A percentile compares a stretch with the other conserved stretches of the same genome.
Evolutionary conservation across 768 basidiomycete species (phyloP).

Genomic region (Tylopilus rubrobrunneus): DNA sequence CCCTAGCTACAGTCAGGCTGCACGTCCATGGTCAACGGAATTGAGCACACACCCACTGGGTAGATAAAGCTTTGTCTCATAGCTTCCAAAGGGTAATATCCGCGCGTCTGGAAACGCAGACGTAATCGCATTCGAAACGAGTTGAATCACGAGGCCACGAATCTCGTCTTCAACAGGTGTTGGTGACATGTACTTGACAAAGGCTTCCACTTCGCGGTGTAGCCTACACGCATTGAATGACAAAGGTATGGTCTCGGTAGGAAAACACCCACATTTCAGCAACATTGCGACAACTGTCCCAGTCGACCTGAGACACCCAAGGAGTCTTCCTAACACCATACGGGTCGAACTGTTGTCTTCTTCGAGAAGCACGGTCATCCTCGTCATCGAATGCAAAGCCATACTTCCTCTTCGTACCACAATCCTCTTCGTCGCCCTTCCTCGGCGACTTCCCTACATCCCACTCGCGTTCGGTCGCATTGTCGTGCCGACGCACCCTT

Average conservation of each 20-base stretch:
- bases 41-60: constrained; percentile 71
- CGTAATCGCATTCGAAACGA: constrained; percentile 64
- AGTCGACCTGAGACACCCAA: constrained; percentile 70
- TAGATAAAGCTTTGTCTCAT: constrained; percentile 89
- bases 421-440: constrained; percentile 19
- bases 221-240: constrained; percentile 47
- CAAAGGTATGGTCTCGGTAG: neutral
- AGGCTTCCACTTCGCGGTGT: constrained; percentile 82
- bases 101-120: constrained; percentile 73
- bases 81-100: constrained; percentile 88
- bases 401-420: constrained; percentile 42
- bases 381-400: constrained; percentile 42
- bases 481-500: constrained; percentile 18
- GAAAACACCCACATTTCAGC: constrained; percentile 69
- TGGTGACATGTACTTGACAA: constrained; percentile 84
- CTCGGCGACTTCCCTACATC: constrained; percentile 33
- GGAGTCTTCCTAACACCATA: constrained; percentile 54
- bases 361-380: constrained; percentile 39
- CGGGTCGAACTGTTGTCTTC: constrained; percentile 49
- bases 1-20: constrained; percentile 45
- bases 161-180: constrained; percentile 82
- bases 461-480: constrained; percentile 36
- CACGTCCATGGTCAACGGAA: neutral
- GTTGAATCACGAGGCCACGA: constrained; percentile 64
- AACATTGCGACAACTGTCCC: constrained; percentile 71